Evolutionary conservation across 192 early-diverging fungal species (phyloP).

Genomic region (Spizellomyces punctatus): DNA sequence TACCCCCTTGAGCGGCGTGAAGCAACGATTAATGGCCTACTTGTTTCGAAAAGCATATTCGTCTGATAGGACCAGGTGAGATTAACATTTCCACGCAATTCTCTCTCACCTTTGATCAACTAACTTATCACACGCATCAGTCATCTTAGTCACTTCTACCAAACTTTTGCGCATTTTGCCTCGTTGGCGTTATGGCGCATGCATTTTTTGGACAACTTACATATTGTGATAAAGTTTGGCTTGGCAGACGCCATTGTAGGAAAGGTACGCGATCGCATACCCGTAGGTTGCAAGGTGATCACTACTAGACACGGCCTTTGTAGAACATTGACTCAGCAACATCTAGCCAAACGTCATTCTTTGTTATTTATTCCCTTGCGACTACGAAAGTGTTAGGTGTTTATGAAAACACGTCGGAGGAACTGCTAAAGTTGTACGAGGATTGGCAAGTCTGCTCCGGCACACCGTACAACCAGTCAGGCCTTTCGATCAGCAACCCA

Average conservation of each 20-base stretch:
- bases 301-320: background rate
- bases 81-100: background rate
- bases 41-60: slow-evolving; percentile 59
- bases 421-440: slow-evolving; percentile 60
- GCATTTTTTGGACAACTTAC: slow-evolving; percentile 63
- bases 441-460: slow-evolving; percentile 48
- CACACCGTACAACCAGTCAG: slow-evolving; percentile 11
- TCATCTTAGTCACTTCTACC: slow-evolving; percentile 58
- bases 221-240: slow-evolving; percentile 72
- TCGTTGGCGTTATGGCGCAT: slow-evolving; percentile 69
- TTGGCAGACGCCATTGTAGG: slow-evolving; percentile 54
- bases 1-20: slow-evolving; percentile 57
- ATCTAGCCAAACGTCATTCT: slow-evolving; percentile 51
- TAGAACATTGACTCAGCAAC: background rate
- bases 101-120: background rate
- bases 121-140: slow-evolving; percentile 6
- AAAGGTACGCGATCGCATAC: slow-evolving; percentile 39
- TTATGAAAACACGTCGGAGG: slow-evolving; percentile 68
- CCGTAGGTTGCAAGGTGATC: background rate
- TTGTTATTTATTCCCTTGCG: slow-evolving; percentile 65
- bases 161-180: slow-evolving; percentile 61
- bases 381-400: slow-evolving; percentile 59
- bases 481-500: slow-evolving; percentile 40
- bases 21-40: slow-evolving; percentile 69
- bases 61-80: slow-evolving; percentile 44